Percentiles rank a stretch among this genome's conserved stretches.
Evolutionary conservation across 2,329 filamentous ascomycete species (phyloP).

Genomic region (Ascochyta koolunga): DNA sequence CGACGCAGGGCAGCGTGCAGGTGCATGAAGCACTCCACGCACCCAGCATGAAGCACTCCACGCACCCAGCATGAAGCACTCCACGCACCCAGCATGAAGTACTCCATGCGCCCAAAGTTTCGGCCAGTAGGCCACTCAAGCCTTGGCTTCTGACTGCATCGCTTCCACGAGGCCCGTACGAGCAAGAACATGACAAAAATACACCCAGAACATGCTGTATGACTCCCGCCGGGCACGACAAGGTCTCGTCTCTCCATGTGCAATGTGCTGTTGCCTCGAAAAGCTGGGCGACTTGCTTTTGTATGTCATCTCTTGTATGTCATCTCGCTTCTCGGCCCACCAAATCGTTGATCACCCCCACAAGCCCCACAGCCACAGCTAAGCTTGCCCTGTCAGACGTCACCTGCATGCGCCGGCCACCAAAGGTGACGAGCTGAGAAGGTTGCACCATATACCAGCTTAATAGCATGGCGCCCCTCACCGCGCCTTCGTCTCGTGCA

Average conservation of each 20-base stretch:
- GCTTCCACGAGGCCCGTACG: too few species aligned
- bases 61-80: constrained; percentile 8
- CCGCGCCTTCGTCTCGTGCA: constrained; percentile 38
- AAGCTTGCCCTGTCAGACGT: constrained; percentile 21
- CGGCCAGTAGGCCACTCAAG: neutral
- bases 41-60: constrained; percentile 2
- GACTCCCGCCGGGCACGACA: neutral
- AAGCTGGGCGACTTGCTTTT: constrained; percentile 2
- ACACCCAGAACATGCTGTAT: neutral
- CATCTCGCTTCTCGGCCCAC: constrained; percentile 18
- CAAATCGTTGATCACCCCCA: constrained; percentile 15
- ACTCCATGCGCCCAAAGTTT: constrained; percentile 2
- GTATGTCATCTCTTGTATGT: constrained; percentile 9
- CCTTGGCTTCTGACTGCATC: neutral
- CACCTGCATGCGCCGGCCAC: constrained; percentile 18
- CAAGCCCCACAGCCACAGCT: constrained; percentile 15
- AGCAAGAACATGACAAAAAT: too few species aligned
- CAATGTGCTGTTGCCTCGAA: neutral
- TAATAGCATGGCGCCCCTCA: constrained; percentile 21
- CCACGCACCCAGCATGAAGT: constrained; percentile 12
- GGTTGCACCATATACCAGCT: constrained; percentile 28
- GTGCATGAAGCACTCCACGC: constrained; percentile 4
- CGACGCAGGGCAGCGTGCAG: too few species aligned
- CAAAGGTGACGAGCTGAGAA: constrained; percentile 19
- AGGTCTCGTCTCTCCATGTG: neutral